Percentiles rank a stretch among this genome's conserved stretches.
phyloP scores from a whole-genome alignment of 768 basidiomycete species.

The Hericium alpestre region DNA sequence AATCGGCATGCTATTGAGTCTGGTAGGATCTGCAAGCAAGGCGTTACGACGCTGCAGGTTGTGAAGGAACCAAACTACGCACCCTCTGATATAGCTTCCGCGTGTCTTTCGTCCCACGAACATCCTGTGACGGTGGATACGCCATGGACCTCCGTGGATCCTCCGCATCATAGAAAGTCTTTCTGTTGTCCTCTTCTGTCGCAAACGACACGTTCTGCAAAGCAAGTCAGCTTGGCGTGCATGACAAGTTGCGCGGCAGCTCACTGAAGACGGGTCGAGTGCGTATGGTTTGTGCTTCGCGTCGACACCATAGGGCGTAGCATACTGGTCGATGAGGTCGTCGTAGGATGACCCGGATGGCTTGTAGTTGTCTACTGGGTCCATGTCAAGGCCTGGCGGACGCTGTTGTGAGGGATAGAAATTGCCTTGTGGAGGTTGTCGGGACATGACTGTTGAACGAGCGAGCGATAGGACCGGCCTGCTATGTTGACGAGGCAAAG shows the following conservation, averaged over 20 bases:
- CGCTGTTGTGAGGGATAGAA: not conserved
- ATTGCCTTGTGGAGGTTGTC: not conserved
- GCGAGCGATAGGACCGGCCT: conserved; percentile 13
- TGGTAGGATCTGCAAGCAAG: conserved; percentile 52
- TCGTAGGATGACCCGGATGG: conserved; percentile 59
- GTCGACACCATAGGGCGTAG: conserved; percentile 43
- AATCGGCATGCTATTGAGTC: conserved; percentile 77
- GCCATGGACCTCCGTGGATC: conserved; percentile 21
- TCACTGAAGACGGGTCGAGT: conserved; percentile 31
- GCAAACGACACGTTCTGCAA: conserved; percentile 38
- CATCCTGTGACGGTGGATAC: conserved; percentile 11
- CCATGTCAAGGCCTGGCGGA: not conserved
- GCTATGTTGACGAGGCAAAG: not conserved
- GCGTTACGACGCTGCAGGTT: not conserved
- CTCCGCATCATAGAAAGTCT: conserved; percentile 6
- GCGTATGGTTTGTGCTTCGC: conserved; percentile 49
- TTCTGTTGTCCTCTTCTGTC: conserved; percentile 19
- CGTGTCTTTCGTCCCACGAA: not conserved
- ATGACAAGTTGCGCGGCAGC: conserved; percentile 11
- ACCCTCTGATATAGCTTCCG: conserved; percentile 15
- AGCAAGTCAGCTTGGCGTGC: conserved; percentile 33
- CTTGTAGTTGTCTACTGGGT: conserved; percentile 41
- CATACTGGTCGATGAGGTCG: conserved; percentile 66
- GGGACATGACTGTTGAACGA: conserved; percentile 7
- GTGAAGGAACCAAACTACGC: conserved; percentile 6